Evolutionary conservation across 106 monocot species (phyloP).

Genomic region (Dendrobium catenatum): DNA sequence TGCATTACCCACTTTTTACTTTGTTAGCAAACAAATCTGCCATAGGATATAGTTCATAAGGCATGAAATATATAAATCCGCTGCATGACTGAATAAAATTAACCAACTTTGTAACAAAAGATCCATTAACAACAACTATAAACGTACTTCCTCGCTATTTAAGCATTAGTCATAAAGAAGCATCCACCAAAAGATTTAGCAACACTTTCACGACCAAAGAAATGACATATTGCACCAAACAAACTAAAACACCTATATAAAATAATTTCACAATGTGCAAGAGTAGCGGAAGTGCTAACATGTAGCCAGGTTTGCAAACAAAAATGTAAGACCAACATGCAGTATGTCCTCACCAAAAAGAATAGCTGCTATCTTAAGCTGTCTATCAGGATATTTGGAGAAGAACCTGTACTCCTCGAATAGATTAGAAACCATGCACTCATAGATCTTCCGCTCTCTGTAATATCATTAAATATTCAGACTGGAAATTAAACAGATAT

Average conservation of each 20-base stretch:
- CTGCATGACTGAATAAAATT: neutral
- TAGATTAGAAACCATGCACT: constrained; percentile 89
- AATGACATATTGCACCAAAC: neutral
- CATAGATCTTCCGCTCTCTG: constrained; percentile 79
- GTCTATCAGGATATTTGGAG: constrained; percentile 85
- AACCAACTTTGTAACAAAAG: neutral
- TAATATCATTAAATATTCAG: neutral
- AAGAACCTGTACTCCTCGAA: constrained; percentile 99
- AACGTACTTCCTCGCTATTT: neutral
- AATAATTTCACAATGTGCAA: constrained; percentile 3
- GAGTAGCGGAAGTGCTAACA: neutral
- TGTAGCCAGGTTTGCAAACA: neutral
- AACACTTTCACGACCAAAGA: neutral
- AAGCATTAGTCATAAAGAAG: neutral
- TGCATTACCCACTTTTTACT: neutral
- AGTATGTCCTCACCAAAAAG: constrained; percentile 66
- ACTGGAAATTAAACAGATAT: neutral
- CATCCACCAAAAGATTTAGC: neutral
- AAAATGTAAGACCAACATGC: neutral
- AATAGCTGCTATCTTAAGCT: constrained; percentile 88
- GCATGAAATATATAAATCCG: neutral
- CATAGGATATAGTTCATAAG: neutral
- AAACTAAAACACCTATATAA: neutral
- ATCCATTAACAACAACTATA: neutral
- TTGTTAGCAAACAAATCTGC: neutral